Evolutionary conservation across 108 stramenopile genomes (phyloP).

Genomic region (Nitzschia inconspicua): DNA sequence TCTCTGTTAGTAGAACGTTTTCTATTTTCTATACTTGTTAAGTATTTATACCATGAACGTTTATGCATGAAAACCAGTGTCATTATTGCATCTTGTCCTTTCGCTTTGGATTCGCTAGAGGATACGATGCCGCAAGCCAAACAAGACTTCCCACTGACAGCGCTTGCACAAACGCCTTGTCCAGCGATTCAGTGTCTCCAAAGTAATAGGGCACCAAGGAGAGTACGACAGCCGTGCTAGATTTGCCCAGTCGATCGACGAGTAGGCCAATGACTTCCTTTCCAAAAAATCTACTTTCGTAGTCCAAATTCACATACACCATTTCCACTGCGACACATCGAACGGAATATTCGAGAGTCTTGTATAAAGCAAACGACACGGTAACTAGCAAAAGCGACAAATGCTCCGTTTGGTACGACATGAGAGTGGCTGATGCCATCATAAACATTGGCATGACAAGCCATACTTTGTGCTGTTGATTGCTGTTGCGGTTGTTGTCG

Average conservation of each 20-base stretch:
- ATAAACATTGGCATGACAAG: conserved; percentile 46
- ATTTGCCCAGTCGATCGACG: conserved; percentile 57
- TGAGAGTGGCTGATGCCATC: conserved; percentile 28
- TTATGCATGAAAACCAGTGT: too few relatives aligned
- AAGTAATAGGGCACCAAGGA: conserved; percentile 17
- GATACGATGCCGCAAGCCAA: too few relatives aligned
- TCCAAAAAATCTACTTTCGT: conserved; percentile 55
- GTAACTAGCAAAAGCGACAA: conserved; percentile 27
- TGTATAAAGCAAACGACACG: conserved; percentile 45
- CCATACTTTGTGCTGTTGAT: too few relatives aligned
- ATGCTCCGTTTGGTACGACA: conserved; percentile 3
- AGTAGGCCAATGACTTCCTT: conserved; percentile 56
- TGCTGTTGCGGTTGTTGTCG: too few relatives aligned
- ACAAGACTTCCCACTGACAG: too few relatives aligned
- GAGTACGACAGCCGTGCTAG: conserved; percentile 42
- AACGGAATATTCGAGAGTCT: conserved; percentile 58
- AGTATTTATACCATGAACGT: too few relatives aligned
- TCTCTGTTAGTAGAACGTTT: too few relatives aligned
- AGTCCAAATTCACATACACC: conserved; percentile 54
- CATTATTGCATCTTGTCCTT: too few relatives aligned
- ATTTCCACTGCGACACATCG: conserved; percentile 50
- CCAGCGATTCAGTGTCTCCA: too few relatives aligned
- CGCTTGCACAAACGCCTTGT: too few relatives aligned
- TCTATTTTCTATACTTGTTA: too few relatives aligned
- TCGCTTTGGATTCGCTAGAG: too few relatives aligned